Evolutionary conservation across 2,329 filamentous ascomycete genomes (phyloP), one percentile per base, ranked within the genome.

Genomic region (Fusarium sp.): DNA sequence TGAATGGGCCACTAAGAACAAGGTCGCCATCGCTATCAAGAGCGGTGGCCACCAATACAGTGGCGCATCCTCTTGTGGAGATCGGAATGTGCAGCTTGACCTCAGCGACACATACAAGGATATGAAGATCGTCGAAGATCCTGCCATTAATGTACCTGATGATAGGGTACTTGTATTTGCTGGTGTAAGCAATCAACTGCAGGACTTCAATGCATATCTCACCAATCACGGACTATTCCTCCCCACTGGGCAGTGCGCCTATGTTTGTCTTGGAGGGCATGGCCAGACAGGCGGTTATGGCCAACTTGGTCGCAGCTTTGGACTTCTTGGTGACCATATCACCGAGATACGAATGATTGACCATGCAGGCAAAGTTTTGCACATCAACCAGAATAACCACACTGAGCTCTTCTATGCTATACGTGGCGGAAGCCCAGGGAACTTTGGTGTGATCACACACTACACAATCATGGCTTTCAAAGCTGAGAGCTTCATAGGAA

Each of bases 341-440:
- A 72, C 86, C 2, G 80, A 82, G 16, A 80, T 83, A 46, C 80
- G 84, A 43, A 81, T 87, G 2, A 77, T 89, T 4, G 82, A 83
- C 25, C 82, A 81, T 1, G 76, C 80, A 18, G 87, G 87, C 0
- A 82, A 81, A 7, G 81, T 88, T 9, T 11, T 27, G 25, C 25
- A 27, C 25, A 27, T 27, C 6, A 85, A 81, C 20, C 83, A 80
- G n/a, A 71, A 80, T 0, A 76, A 80, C n/a, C 82, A 89, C 55
- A 69, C 82, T 0, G 87, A 90, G 41, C 80, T 90, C 1, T 90
- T 88, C 76, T 90, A 86, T 80, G 88, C 87, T 3, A 79, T 89
- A 5, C 80, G 83, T 10, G 87, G 87, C 5, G 87, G 88, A 4
- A 88, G 88, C 4, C 86, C 84, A 0, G 87, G 86, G 3, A 89